Evolutionary conservation across 805 yeast genomes (phyloP).

Genomic region (Yamadazyma insecticola): DNA sequence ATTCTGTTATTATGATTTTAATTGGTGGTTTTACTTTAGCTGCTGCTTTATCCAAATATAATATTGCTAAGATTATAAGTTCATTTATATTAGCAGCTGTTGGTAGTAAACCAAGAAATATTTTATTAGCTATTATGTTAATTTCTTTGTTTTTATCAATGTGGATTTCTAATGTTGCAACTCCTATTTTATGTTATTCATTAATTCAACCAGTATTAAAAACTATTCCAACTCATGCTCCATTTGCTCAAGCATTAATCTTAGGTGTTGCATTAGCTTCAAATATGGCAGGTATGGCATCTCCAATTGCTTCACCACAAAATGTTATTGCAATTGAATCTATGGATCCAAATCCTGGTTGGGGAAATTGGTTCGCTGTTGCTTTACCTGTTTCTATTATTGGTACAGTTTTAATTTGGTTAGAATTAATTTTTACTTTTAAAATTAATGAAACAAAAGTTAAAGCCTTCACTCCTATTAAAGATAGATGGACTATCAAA

Average conservation of each 20-base stretch:
- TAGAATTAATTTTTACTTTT: constrained; percentile 62
- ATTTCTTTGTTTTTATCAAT: constrained; percentile 84
- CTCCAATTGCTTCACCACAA: constrained; percentile 97
- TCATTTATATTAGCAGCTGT: constrained; percentile 77
- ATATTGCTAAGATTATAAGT: constrained; percentile 81
- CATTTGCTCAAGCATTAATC: constrained; percentile 77
- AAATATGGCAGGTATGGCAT: constrained; percentile 93
- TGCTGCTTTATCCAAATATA: constrained; percentile 87
- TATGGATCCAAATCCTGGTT: constrained; percentile 78
- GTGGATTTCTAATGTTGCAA: constrained; percentile 97
- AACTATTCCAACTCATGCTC: constrained; percentile 73
- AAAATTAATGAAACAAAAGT: constrained; percentile 44
- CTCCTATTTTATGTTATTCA: constrained; percentile 90
- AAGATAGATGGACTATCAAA: constrained; percentile 39
- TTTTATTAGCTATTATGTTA: constrained; percentile 75
- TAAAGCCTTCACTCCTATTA: constrained; percentile 45
- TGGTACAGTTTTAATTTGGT: constrained; percentile 67
- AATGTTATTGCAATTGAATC: constrained; percentile 85
- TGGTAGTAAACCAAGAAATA: constrained; percentile 78
- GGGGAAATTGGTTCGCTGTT: constrained; percentile 93
- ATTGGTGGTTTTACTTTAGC: constrained; percentile 95
- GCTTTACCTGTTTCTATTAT: constrained; percentile 74
- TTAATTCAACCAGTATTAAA: constrained; percentile 86
- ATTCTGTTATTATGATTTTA: constrained; percentile 83
- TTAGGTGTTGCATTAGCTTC: constrained; percentile 92